Evolutionary conservation across 179 eudicot genomes (phyloP), one percentile per base, ranked within the genome.

Genomic region (Nepenthes alata): DNA sequence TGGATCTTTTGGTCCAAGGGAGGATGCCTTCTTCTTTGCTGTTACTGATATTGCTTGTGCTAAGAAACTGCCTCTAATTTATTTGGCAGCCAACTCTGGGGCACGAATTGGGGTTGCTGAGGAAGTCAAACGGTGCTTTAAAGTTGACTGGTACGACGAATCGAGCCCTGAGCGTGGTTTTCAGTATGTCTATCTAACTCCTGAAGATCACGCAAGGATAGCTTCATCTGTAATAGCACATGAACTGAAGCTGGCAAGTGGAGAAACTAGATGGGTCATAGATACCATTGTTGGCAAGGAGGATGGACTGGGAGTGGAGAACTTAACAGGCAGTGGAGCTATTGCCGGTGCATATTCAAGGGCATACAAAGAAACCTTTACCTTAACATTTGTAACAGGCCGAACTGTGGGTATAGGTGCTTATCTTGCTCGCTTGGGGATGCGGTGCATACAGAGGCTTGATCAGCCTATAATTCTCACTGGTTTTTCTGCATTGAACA

Each of bases 391-490:
- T 60, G 99, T 94, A 65, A 94, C 99, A 0, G 96, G 99, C 2
- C 80, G 97, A 75, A 91, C 99, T 1, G 99, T 94, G 12, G 99
- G 99, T 15, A 94, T 94, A 39, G 99, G 99, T 41, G 99, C 99
- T 47, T 94, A 94, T 78, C 87, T 94, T 60, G 94, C 99, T 70
- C 99, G 99, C 50, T 80, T 94, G 14, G 99, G 99, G 37, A 91
- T 94, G 97, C 85, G 99, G 44, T 94, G 99, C 74, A 94, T 94
- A 59, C 99, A 94, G 67, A 74, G 99, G 76, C 94, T 89, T 49
- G 99, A 94, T 73, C 99, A 94, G 56, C 99, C 99, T 12, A 91
- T 94, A 44, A 94, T 94, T 57, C 75, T 94, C 38, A 94, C 99
- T 0, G 99, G 99, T 51, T 94, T 83, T 67, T 94, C 99, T 12